phyloP scores from a whole-genome alignment of 2,329 filamentous ascomycete genomes.

The Polychaeton citri region DNA sequence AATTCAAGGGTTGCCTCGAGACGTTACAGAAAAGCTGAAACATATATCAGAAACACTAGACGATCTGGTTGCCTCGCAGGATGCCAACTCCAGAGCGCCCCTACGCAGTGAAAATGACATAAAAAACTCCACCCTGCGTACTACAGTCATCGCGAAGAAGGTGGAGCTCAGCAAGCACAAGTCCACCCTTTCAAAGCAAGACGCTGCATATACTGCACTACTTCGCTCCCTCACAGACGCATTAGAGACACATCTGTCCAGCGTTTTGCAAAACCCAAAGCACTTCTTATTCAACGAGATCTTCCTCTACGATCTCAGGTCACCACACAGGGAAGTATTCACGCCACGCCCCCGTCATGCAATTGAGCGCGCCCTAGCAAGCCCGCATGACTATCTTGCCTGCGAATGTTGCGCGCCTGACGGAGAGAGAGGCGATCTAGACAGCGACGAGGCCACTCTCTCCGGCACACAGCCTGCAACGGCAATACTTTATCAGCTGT shows the following conservation, averaged over 20 bases:
- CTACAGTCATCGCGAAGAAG: conserved; percentile 68
- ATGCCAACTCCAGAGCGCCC: conserved; percentile 12
- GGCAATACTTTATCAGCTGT: conserved; percentile 64
- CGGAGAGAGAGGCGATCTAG: conserved; percentile 19
- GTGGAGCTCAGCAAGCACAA: conserved; percentile 68
- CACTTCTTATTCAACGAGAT: conserved; percentile 53
- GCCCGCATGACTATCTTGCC: conserved; percentile 64
- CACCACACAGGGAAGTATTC: conserved; percentile 60
- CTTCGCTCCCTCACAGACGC: conserved; percentile 44
- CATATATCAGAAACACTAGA: conserved; percentile 7
- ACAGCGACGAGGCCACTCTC: conserved; percentile 33
- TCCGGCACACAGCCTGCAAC: conserved; percentile 54
- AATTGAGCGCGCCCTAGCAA: conserved; percentile 56
- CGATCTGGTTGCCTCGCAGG: conserved; percentile 9
- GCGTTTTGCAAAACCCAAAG: conserved; percentile 35
- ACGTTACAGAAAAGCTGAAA: conserved; percentile 21
- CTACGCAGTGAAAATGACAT: conserved; percentile 66
- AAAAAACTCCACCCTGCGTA: conserved; percentile 55
- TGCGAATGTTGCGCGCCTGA: conserved; percentile 50
- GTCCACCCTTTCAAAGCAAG: conserved; percentile 54
- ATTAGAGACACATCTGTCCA: conserved; percentile 35
- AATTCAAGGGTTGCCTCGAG: neutral
- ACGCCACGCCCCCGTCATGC: conserved; percentile 57
- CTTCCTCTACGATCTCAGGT: conserved; percentile 60
- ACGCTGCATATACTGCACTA: conserved; percentile 55